Evolutionary conservation across 108 stramenopile genomes (phyloP).

Genomic region (Cyclotella baltica): DNA sequence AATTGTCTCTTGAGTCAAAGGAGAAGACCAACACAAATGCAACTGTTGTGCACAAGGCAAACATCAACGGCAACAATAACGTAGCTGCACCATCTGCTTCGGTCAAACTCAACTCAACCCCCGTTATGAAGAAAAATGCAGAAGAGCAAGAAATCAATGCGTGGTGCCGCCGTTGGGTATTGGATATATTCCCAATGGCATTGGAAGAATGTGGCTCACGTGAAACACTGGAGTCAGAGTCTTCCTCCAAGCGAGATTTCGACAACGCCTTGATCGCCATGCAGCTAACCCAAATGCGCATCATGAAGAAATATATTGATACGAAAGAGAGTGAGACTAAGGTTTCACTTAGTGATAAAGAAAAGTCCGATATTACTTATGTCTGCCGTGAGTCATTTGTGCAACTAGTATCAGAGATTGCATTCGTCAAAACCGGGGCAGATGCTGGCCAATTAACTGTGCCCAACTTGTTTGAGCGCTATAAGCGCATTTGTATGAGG

Average conservation of each 20-base stretch:
- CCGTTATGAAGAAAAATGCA: neutral
- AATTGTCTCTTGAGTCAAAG: too few relatives aligned
- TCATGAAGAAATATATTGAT: neutral
- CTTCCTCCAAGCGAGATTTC: neutral
- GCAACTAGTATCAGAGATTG: neutral
- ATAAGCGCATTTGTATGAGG: neutral
- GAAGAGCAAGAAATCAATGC: neutral
- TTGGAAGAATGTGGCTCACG: neutral
- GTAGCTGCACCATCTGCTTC: neutral
- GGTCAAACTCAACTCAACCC: neutral
- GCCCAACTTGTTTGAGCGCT: neutral
- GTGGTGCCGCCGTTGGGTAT: neutral
- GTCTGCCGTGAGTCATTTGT: neutral
- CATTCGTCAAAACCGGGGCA: neutral
- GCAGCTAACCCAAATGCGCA: constrained; percentile 8
- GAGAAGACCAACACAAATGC: too few relatives aligned
- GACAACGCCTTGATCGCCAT: neutral
- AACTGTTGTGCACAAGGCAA: too few relatives aligned
- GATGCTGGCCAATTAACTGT: neutral
- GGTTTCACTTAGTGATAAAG: neutral
- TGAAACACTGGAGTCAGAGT: neutral
- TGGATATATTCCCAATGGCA: neutral
- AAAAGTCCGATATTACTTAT: constrained; percentile 3
- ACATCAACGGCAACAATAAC: too few relatives aligned
- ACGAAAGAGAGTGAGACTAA: neutral